These are phyloP conservation scores for Stachybotrys elegans DNA, from an alignment of 2,329 filamentous ascomycete species.

Conservation along the genomic window DNA sequence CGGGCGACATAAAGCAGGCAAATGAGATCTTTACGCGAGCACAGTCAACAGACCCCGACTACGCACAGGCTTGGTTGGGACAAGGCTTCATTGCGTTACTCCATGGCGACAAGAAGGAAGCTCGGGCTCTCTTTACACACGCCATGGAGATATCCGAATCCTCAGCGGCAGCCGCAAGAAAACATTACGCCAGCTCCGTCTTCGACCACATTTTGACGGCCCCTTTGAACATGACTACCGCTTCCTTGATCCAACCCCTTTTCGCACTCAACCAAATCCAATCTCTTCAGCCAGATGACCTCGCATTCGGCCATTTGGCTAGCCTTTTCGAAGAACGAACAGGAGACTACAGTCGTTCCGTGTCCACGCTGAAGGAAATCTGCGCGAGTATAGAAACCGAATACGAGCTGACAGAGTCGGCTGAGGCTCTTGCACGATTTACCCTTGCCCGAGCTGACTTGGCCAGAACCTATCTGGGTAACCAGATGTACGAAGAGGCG, in stretches of 20 bases:
- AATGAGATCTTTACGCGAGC: conserved; percentile 86
- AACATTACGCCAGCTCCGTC: conserved; percentile 72
- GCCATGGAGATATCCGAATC: conserved; percentile 89
- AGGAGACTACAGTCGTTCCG: conserved; percentile 60
- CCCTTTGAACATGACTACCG: conserved; percentile 43
- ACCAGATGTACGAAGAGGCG: conserved; percentile 59
- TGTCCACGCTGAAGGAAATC: conserved; percentile 58
- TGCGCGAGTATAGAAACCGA: conserved; percentile 70
- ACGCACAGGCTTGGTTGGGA: conserved; percentile 88
- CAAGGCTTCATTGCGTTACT: conserved; percentile 82
- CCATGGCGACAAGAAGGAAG: conserved; percentile 69
- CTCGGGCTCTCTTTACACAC: conserved; percentile 81
- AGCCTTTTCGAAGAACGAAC: conserved; percentile 80
- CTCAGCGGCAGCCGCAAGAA: conserved; percentile 65
- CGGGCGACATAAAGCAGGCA: conserved; percentile 79
- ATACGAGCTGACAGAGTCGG: conserved; percentile 79
- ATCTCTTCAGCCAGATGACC: conserved; percentile 63
- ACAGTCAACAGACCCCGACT: conserved; percentile 92
- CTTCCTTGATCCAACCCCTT: conserved; percentile 73
- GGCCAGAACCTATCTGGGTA: conserved; percentile 74
- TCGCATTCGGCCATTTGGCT: conserved; percentile 71
- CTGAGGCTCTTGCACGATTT: conserved; percentile 67
- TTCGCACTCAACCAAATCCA: conserved; percentile 83
- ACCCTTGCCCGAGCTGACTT: conserved; percentile 83
- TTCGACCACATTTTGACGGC: conserved; percentile 75